These are phyloP conservation scores for Eremochloa ophiuroides DNA, from an alignment of 176 grass and related monocot genomes.

Conservation along the genomic window DNA sequence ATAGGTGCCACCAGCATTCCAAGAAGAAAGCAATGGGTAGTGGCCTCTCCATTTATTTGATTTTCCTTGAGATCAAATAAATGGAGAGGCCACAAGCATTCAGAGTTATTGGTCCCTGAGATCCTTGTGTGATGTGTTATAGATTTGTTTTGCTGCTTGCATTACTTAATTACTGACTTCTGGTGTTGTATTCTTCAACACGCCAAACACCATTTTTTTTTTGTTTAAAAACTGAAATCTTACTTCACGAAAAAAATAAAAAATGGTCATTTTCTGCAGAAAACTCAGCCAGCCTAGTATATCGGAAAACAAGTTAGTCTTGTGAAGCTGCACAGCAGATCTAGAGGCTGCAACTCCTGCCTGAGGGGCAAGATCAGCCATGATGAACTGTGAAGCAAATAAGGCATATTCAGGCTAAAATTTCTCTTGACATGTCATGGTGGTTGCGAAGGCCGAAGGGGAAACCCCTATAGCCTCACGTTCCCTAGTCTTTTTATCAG, in stretches of 20 bases:
- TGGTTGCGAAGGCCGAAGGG: not conserved
- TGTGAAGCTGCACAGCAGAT: constrained; percentile 12
- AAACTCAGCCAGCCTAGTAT: not conserved
- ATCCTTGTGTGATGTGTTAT: not conserved
- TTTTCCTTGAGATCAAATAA: no score
- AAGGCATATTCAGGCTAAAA: constrained; percentile 27
- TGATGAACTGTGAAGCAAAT: constrained; percentile 22
- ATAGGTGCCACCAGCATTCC: not conserved
- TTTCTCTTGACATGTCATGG: constrained; percentile 21
- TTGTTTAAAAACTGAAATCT: not conserved
- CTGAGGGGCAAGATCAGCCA: constrained; percentile 16
- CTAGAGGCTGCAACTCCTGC: not conserved
- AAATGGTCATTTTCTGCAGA: not conserved
- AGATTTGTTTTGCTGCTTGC: not conserved
- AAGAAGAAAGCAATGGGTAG: constrained; percentile 3
- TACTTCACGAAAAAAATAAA: not conserved
- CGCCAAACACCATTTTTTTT: not conserved
- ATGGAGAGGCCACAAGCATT: no score
- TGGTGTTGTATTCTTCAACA: constrained; percentile 9
- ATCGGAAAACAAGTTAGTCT: not conserved
- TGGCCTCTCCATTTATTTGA: constrained; percentile 6
- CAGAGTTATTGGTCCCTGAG: not conserved
- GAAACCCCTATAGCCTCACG: constrained; percentile 19
- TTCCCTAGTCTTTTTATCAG: constrained; percentile 26
- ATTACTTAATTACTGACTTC: not conserved